Evolutionary conservation across 1,139 yeast genomes (phyloP).

Genomic region (Candida sanyaensis): DNA sequence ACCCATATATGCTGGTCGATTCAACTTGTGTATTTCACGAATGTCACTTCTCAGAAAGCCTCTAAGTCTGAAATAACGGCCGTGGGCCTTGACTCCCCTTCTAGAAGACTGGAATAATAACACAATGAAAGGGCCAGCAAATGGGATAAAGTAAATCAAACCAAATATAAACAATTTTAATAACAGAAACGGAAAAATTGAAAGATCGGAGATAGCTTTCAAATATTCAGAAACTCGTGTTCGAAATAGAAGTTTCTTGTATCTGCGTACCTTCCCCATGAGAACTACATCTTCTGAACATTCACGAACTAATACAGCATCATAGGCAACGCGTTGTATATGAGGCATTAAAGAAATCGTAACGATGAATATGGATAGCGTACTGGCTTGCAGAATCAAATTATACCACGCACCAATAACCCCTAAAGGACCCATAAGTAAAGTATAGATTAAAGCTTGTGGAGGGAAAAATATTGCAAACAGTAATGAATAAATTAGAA

Average conservation of each 20-base stretch:
- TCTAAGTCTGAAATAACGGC: conserved; percentile 61
- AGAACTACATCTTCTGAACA: conserved; percentile 49
- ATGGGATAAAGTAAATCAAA: conserved; percentile 54
- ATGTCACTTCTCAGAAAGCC: conserved; percentile 49
- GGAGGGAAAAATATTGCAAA: conserved; percentile 49
- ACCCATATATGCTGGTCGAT: conserved; percentile 37
- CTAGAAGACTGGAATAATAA: conserved; percentile 59
- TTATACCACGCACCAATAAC: conserved; percentile 55
- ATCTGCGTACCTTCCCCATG: conserved; percentile 37
- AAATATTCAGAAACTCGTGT: conserved; percentile 25
- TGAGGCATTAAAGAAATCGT: conserved; percentile 56
- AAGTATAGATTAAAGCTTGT: conserved; percentile 44
- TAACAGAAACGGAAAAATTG: conserved; percentile 26
- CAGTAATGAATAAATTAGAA: conserved; percentile 40
- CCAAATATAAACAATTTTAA: conserved; percentile 31
- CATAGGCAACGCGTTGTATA: conserved; percentile 58
- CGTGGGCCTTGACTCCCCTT: conserved; percentile 57
- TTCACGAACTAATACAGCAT: conserved; percentile 53
- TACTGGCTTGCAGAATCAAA: conserved; percentile 52
- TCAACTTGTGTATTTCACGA: conserved; percentile 25
- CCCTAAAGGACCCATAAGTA: conserved; percentile 59
- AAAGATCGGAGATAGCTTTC: conserved; percentile 25
- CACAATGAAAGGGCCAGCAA: conserved; percentile 60
- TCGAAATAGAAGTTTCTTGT: conserved; percentile 29
- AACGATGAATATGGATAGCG: conserved; percentile 51